Evolutionary conservation across 148 eudicot genomes (phyloP), one percentile per base, ranked within the genome.

Genomic region (Chenopodium berlandieri): DNA sequence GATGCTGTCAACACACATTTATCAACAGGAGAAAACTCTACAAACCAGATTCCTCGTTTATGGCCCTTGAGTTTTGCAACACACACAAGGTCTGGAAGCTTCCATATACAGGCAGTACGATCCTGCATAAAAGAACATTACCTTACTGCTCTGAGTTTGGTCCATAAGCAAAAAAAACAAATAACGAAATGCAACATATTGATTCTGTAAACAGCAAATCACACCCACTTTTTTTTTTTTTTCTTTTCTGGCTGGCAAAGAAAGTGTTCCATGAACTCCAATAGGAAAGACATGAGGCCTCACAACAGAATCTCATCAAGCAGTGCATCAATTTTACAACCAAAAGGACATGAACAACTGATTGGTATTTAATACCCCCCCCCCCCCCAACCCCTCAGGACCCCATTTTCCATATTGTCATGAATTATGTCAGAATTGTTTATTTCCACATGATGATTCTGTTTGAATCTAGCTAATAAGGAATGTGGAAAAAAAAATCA

Each of bases 1-100:
- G 99, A 96, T 20, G 98, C 95, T 76, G 99, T 96, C 74, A 96
- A 78, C 79, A 96, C 93, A 90, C 98, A 94, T 60, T 86, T 90
- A 85, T 94, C 99, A 84, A 96, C 93, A 10, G 98, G 98, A 84
- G 99, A 94, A 83, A 96, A 96, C 83, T 96, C 99, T 77, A 96
- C 99, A 16, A 92, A 92, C 95, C 97, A 96, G 71, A 96, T 89
- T 75, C 98, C 99, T 78, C 95, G 88, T 80, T 94, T 96, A 88
- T 96, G 99, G 32, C 99, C 99, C 89, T 84, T 92, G 47, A 96
- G 89, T 71, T 84, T 88, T 71, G 89, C 90, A 69, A 88, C 91
- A 70, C 85, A 88, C 63, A 91, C 90, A 52, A 96, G 92, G 64
- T 96, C 94, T 31, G 99, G 99, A 85, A 96, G 97, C 89, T 85